A percentile compares a stretch with the other conserved stretches of the same genome.
Evolutionary conservation across 2,329 filamentous ascomycete genomes (phyloP).

Genomic region (Lecanicillium sp.): DNA sequence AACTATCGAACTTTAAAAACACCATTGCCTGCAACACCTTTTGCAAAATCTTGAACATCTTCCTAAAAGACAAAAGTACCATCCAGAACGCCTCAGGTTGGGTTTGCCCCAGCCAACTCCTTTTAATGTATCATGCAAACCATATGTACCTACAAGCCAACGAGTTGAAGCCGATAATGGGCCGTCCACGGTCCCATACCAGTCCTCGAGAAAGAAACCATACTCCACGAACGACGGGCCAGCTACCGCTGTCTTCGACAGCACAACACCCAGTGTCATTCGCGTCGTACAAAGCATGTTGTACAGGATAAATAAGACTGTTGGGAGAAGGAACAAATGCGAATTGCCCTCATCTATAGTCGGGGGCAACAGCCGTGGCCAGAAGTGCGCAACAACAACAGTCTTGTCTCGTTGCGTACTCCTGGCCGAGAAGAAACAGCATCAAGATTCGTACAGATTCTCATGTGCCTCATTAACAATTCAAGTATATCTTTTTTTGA

Average conservation of each 20-base stretch:
- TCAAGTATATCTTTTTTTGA: too few species aligned
- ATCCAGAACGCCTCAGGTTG: background rate
- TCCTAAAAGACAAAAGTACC: background rate
- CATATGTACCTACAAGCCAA: too few species aligned
- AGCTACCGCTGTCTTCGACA: too few species aligned
- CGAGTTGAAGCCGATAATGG: too few species aligned
- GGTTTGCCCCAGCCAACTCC: conserved; percentile 4
- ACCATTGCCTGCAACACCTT: background rate
- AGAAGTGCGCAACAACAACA: too few species aligned
- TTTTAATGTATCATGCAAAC: conserved; percentile 2
- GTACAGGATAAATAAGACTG: conserved; percentile 1
- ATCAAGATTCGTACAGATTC: too few species aligned
- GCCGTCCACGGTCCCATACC: background rate
- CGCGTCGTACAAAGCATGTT: conserved; percentile 3
- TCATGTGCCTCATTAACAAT: too few species aligned
- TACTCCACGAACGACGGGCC: too few species aligned
- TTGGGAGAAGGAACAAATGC: background rate
- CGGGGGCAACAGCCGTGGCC: too few species aligned
- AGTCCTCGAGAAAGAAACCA: background rate
- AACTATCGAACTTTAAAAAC: background rate
- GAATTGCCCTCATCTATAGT: too few species aligned
- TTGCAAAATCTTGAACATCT: background rate
- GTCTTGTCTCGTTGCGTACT: too few species aligned
- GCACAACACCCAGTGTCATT: background rate
- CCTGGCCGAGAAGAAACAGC: too few species aligned